Evolutionary conservation across 192 early-diverging fungal genomes (phyloP), one percentile per base, ranked within the genome.

Genomic region (Backusella macrospora): DNA sequence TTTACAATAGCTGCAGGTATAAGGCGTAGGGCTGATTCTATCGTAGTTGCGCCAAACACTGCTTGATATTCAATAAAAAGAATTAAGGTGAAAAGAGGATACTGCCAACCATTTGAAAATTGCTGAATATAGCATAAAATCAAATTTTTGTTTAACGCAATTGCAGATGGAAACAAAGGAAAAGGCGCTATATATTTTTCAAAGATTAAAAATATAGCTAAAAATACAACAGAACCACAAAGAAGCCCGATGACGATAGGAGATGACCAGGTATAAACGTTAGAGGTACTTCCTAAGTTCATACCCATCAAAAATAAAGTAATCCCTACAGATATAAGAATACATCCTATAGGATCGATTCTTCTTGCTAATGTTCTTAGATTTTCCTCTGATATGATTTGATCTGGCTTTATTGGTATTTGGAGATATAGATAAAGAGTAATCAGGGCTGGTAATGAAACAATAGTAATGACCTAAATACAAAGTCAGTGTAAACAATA

Each of bases 61-160:
- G 52, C 52, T 26, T 59, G 52, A 59, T 59, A 59, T 21, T 59
- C 52, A 59, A 59, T 59, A 59, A 59, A 59, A 26, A 59, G 8
- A 12, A 59, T 23, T 21, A 59, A 4, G 26, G 21, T 59, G 12
- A 59, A 3, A 26, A 59, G 52, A 9, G 52, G 18, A 26, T 21
- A 59, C 3, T 59, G 52, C 52, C 52, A 59, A 4, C 52, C 52
- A 23, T 59, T 59, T 59, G 52, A 18, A 59, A 59, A 59, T 59
- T 59, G 52, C n/a, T 59, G 52, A 0, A 59, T 59, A 26, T 59
- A 59, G 23, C 52, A 59, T 0, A 59, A 10, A 4, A 59, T 26
- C 13, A 59, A 12, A 12, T 59, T 23, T 59, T 59, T 59, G 52
- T 59, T 59, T 23, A 23, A 2, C 12, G 26, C 2, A 59, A 59